Base-by-base conservation (phyloP, 2,329 filamentous ascomycete species). In the Plectosphaerella sp. region DNA sequence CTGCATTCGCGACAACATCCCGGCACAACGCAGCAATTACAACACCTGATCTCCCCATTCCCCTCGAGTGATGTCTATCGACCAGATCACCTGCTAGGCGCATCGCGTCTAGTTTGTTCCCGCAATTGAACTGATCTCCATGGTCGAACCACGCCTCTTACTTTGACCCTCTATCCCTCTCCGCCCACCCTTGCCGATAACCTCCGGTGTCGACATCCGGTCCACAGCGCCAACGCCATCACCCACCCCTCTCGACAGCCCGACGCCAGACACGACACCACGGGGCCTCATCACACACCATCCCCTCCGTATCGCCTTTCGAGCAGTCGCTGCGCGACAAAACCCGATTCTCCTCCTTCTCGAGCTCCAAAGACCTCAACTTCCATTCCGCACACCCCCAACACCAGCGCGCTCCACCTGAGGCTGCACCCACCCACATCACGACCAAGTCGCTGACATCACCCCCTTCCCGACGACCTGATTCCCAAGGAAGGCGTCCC, bases 81-180 rank as follows among this genome's bases (percentile, higher is more conserved):
- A 50, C 52, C 52, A 53, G 50, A 53, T 53, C 50, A 52, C 47
- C 47, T 53, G 14, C 54, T 55, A 54, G 56, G 47, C 56, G 55
- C 54, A 56, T 48, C 52, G 56, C 55, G 53, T 58, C 56, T 58
- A 55, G 54, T 49, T 49, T 47, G 37, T 54, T 57, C 54, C 45
- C n/a, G 48, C 45, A 50, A 25, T 47, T 36, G 39, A 54, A 46
- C 47, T 47, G 56, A 55, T 57, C 52, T 48, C 50, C 51, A 56
- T 43, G 45, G 50, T 56, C 54, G 48, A 50, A 52, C 52, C 52
- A 54, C 52, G 51, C 48, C 28, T 49, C 54, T 49, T 46, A 5
- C 22, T 22, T 45, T 53, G 28, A 50, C 37, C 15, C 37, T 28
- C 22, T 22, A 42, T 53, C 24, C 47, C 37, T 15, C 37, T 28